Percentiles rank a stretch among this genome's conserved stretches.
Conservation (phyloP, 202 grass and related monocot species). For the Carex sylvatica region DNA sequence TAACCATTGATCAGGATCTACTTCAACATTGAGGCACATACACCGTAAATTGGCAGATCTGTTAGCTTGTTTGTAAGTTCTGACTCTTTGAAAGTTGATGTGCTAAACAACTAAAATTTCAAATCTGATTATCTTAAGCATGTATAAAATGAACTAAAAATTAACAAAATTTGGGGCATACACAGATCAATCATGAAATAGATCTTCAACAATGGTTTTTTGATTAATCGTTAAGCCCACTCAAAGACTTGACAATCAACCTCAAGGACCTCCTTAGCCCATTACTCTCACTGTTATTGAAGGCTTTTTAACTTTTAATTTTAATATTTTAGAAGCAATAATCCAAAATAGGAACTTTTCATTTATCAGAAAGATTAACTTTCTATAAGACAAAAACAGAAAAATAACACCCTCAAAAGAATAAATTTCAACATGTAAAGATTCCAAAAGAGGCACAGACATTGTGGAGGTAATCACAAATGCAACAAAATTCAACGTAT, state of each 20-base stretch:
- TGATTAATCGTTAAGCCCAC: background rate
- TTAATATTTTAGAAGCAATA: background rate
- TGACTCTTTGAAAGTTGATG: background rate
- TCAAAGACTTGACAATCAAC: background rate
- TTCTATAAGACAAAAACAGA: background rate
- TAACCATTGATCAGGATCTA: slow-evolving; percentile 18
- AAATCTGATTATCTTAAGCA: background rate
- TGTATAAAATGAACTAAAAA: background rate
- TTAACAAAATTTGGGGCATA: background rate
- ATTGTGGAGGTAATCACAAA: background rate
- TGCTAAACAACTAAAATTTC: background rate
- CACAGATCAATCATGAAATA: background rate
- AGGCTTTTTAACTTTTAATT: background rate
- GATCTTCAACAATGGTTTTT: background rate
- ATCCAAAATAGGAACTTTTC: background rate
- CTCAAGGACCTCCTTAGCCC: background rate
- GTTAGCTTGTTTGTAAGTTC: background rate
- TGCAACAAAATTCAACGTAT: background rate
- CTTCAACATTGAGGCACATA: background rate
- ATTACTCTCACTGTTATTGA: background rate
- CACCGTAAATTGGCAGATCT: background rate
- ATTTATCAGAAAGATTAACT: background rate
- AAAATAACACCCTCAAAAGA: background rate
- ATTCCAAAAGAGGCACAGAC: background rate
- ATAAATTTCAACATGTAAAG: background rate